A percentile compares a stretch with the other conserved stretches of the same genome.
Conservation (phyloP, 1,139 yeast species). For the Lodderomyces elongisporus region DNA sequence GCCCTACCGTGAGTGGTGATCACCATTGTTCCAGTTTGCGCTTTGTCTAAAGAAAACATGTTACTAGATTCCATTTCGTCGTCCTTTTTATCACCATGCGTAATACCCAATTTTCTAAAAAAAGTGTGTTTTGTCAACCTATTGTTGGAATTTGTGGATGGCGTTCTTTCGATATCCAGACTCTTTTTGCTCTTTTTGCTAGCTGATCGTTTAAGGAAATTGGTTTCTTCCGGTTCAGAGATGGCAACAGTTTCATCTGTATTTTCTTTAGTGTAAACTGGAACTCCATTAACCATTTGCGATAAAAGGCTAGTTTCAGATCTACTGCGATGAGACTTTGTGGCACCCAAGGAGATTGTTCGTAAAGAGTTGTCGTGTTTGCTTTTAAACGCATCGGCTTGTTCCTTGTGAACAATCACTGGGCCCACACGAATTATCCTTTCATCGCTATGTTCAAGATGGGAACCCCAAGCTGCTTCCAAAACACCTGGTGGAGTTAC, state of each 20-base stretch:
- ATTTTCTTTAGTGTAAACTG: conserved; percentile 6
- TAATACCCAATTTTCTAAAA: conserved; percentile 29
- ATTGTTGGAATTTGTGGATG: conserved; percentile 5
- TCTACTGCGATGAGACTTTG: conserved; percentile 15
- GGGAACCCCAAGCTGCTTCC: conserved; percentile 66
- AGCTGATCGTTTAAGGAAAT: conserved; percentile 10
- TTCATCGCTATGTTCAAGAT: conserved; percentile 60
- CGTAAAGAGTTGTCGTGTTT: conserved; percentile 53
- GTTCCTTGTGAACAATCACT: conserved; percentile 30
- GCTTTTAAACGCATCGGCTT: conserved; percentile 50
- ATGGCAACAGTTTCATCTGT: conserved; percentile 30
- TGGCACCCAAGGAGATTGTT: conserved; percentile 54
- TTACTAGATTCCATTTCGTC: conserved; percentile 15
- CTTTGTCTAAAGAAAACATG: conserved; percentile 30
- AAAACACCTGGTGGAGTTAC: conserved; percentile 52
- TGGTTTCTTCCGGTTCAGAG: conserved; percentile 23
- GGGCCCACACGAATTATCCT: conserved; percentile 65
- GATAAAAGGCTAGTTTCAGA: conserved; percentile 33
- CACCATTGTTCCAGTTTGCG: conserved; percentile 42
- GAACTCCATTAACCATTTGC: conserved; percentile 55
- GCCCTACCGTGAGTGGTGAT: conserved; percentile 56
- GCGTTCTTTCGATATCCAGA: conserved; percentile 8
- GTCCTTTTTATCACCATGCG: conserved; percentile 14
- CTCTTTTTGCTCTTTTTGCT: conserved; percentile 11
- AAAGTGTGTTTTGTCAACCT: conserved; percentile 15